Evolutionary conservation across 2,329 filamentous ascomycete species (phyloP), one percentile per base, ranked within the genome.

Genomic region (Xylaria multiplex): DNA sequence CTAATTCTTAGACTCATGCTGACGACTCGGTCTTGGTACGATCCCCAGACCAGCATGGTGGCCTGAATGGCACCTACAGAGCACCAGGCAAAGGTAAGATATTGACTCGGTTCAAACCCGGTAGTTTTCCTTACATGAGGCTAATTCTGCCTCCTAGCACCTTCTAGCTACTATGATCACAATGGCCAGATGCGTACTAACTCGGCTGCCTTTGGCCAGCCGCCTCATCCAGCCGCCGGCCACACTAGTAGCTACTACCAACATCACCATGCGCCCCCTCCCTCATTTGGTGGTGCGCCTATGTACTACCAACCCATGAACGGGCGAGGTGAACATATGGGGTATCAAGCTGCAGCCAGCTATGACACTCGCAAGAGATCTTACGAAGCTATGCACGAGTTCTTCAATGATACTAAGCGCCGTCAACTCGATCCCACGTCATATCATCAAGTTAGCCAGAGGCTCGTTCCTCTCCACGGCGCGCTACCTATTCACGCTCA

Each of bases 341-440:
- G 86, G 69, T 90, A 91, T 75, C 85, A 88, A 65, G 77, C 81
- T 46, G 75, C 77, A 42, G 73, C 77, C 24, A 77, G 77, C 40
- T 82, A 91, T 75, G 92, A 95, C 75, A 86, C 88, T 71, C 89
- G 92, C 75, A 96, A 95, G 82, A 92, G 93, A 68, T 88, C 89
- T n/a, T 92, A 91, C 72, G 93, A 97, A 75, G 91, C 92, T 65
- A 83, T 97, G 66, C 95, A 97, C 76, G 93, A 97, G 77, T 97
- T 98, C 82, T 97, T 98, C 72, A 93, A 92, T 71, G 93, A 92
- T 77, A 90, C 93, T 72, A 98, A 97, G 85, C 92, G 94, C 74
- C 91, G 93, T 75, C 90, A 93, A 73, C 91, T 98, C 71, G 93
- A 98, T 77, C 92, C 94, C 2, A 86, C 86, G 60, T 96, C 91